These are phyloP conservation scores for Sanguinoderma infundibulare DNA, from an alignment of 1,284 basidiomycete genomes.

Conservation along the genomic window DNA sequence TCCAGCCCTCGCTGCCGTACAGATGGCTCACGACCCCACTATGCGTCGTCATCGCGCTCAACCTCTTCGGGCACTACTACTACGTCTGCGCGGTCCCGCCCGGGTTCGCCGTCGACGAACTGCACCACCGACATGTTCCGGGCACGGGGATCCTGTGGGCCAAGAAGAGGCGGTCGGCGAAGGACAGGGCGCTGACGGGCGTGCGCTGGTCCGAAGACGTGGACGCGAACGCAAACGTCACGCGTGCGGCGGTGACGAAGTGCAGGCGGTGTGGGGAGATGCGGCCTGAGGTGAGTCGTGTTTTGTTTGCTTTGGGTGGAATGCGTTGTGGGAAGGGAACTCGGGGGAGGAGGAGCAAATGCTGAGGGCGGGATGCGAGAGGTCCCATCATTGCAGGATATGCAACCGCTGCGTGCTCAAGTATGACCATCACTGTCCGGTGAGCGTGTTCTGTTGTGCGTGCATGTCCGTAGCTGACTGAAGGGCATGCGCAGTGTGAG, in stretches of 20 bases:
- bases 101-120: conserved; percentile 68
- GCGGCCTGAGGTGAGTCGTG: conserved; percentile 79
- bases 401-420: conserved; percentile 93
- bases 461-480: conserved; percentile 1
- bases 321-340: not conserved
- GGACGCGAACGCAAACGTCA: conserved; percentile 54
- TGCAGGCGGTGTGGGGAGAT: conserved; percentile 73
- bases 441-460: conserved; percentile 40
- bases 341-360: not conserved
- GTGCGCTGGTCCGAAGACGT: conserved; percentile 47
- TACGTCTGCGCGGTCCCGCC: conserved; percentile 80
- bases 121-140: conserved; percentile 43
- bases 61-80: conserved; percentile 85
- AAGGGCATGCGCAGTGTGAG: conserved; percentile 46
- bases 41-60: conserved; percentile 77
- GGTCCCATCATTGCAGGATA: conserved; percentile 94
- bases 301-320: no score
- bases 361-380: conserved; percentile 48
- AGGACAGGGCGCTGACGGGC: conserved; percentile 37
- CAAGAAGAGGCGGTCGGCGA: conserved; percentile 34
- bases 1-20: conserved; percentile 58
- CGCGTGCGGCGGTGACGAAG: conserved; percentile 55
- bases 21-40: conserved; percentile 63
- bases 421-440: conserved; percentile 95
- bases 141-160: conserved; percentile 60